Base-by-base conservation (phyloP, 2,329 filamentous ascomycete species). In the Eutypa lata region DNA sequence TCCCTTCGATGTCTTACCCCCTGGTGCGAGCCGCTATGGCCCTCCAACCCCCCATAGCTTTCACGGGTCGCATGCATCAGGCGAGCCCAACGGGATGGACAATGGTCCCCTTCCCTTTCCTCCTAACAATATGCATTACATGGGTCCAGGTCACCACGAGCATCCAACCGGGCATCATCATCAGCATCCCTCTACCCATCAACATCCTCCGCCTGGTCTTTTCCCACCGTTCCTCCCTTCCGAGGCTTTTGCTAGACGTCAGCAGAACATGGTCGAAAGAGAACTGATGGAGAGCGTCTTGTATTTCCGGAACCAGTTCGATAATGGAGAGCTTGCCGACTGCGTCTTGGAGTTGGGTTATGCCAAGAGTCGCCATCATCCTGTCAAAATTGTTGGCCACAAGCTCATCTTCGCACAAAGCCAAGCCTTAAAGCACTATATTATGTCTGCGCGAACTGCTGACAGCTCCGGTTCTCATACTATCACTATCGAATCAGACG, bases 41-140 rank as follows among this genome's bases (percentile, higher is more conserved):
- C 79, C 82, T 2, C 76, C 78, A 1, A 83, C 81, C 2, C 79
- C 82, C 3, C 82, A 82, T 56, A 86, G 82, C 66, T 83, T 83
- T 61, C 83, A 84, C 51, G 82, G 78, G 35, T 86, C 83, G 2
- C 83, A 84, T 55, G 76, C 80, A 35, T 83, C 82, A 2, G 73
- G 69, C 5, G 75, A 76, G 43, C 73, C 70, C 16, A 72, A 69
- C 28, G 72, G 70, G 52, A 65, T 73, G 50, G 70, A 67, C 24
- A 75, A 74, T 54, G 74, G 71, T 40, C 63, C 69, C 48, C 62
- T 71, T 26, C 70, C 66, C 24, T 72, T 71, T 24, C 69, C 66
- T 42, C 70, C 71, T n/a, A 79, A 71, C 38, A 71, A 71, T 6
- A 52, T 56, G 11, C 65, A 58, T 38, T 60, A 57, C 37, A 51